These are phyloP conservation scores for Pseudonitzschia pungens DNA, from an alignment of 108 stramenopile genomes.

Conservation along the genomic window DNA sequence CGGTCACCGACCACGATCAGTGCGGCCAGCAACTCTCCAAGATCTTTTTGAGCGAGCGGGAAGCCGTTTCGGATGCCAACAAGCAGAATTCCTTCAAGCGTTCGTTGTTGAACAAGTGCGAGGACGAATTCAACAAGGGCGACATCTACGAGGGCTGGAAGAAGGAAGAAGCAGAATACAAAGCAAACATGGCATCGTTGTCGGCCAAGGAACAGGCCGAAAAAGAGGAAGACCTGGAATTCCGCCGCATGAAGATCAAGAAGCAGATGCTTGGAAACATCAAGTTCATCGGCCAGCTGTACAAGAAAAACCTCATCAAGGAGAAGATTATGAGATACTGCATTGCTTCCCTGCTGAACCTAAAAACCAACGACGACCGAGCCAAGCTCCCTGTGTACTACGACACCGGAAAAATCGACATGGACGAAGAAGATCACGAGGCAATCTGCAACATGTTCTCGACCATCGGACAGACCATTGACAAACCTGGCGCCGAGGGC, in stretches of 20 bases:
- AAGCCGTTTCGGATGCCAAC: conserved; percentile 63
- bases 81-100: conserved; percentile 87
- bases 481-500: conserved; percentile 50
- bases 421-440: conserved; percentile 93
- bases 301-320: conserved; percentile 92
- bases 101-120: conserved; percentile 86
- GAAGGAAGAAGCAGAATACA: conserved; percentile 70
- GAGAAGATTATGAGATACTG: conserved; percentile 92
- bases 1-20: conserved; percentile 61
- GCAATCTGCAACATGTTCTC: conserved; percentile 81
- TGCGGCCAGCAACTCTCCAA: conserved; percentile 80
- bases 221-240: conserved; percentile 74
- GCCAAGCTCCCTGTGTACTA: conserved; percentile 48
- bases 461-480: conserved; percentile 83
- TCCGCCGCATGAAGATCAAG: conserved; percentile 89
- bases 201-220: conserved; percentile 67
- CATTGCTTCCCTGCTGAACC: conserved; percentile 76
- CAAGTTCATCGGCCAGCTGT: conserved; percentile 96
- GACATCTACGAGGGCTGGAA: conserved; percentile 86
- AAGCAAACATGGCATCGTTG: conserved; percentile 58
- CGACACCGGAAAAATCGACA: conserved; percentile 53
- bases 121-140: conserved; percentile 88
- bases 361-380: conserved; percentile 52
- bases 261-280: conserved; percentile 95
- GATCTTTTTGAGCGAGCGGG: conserved; percentile 71